Conservation (phyloP, 768 basidiomycete species). For the Xanthoconium purpureum region DNA sequence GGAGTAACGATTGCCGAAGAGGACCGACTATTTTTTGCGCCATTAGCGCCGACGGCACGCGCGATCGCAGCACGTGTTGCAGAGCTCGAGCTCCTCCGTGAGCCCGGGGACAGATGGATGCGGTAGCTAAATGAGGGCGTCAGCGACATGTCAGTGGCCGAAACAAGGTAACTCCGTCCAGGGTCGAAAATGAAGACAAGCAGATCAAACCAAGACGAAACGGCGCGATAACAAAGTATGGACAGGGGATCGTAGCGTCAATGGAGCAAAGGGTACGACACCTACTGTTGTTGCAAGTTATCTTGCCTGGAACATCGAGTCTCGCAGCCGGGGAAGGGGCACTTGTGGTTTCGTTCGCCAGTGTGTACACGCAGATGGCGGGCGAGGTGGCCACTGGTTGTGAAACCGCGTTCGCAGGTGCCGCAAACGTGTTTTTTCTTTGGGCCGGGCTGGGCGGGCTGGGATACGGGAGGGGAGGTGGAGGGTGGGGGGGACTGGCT, state of each 20-base stretch:
- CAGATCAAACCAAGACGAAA: not conserved
- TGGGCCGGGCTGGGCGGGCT: not conserved
- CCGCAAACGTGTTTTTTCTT: constrained; percentile 58
- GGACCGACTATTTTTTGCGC: constrained; percentile 25
- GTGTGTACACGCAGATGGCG: constrained; percentile 89
- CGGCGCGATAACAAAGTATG: not conserved
- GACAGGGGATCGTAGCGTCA: not conserved
- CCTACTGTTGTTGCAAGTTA: constrained; percentile 57
- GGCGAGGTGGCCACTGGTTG: constrained; percentile 85
- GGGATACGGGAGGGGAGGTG: not conserved
- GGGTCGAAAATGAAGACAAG: constrained; percentile 13
- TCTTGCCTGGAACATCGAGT: constrained; percentile 89
- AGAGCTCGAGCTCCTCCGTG: constrained; percentile 57
- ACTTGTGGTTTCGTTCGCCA: constrained; percentile 88
- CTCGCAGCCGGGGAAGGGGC: constrained; percentile 94
- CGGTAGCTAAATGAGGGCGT: constrained; percentile 52
- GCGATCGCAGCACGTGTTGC: constrained; percentile 57
- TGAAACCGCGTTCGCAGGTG: constrained; percentile 76
- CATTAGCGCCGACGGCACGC: constrained; percentile 35
- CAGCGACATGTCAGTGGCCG: constrained; percentile 10
- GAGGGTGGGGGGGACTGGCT: constrained; percentile 18
- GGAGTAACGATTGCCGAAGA: constrained; percentile 23
- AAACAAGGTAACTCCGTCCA: constrained; percentile 12
- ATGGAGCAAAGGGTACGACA: not conserved
- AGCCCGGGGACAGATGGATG: constrained; percentile 79